phyloP scores from a whole-genome alignment of 2,329 filamentous ascomycete species.

The Trichoderma brevicompactum region DNA sequence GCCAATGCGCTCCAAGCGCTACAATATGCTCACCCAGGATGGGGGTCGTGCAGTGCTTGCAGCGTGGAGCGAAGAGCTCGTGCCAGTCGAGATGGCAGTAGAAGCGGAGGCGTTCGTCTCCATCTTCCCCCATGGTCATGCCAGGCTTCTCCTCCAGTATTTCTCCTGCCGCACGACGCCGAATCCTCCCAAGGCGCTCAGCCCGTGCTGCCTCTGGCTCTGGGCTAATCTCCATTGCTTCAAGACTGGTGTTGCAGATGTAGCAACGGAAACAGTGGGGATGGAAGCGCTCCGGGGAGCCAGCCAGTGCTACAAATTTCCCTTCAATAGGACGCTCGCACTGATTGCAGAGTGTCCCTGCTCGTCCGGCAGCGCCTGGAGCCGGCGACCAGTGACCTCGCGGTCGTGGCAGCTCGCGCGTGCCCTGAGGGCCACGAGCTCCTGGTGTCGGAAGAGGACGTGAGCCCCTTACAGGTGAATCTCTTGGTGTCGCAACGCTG shows the following conservation, averaged over 20 bases:
- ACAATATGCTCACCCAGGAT: slow-evolving; percentile 95
- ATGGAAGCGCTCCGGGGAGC: slow-evolving; percentile 77
- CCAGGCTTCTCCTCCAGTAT: slow-evolving; percentile 65
- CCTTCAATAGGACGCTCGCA: slow-evolving; percentile 86
- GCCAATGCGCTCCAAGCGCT: slow-evolving; percentile 93
- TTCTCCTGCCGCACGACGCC: slow-evolving; percentile 61
- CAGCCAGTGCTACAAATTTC: slow-evolving; percentile 82
- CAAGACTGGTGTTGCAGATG: slow-evolving; percentile 82
- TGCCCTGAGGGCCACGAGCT: slow-evolving; percentile 37
- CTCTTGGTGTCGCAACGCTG: slow-evolving; percentile 53
- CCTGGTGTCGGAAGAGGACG: slow-evolving; percentile 53
- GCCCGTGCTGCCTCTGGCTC: slow-evolving; percentile 76
- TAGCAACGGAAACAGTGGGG: slow-evolving; percentile 92
- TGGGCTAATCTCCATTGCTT: slow-evolving; percentile 94
- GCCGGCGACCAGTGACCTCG: slow-evolving; percentile 65
- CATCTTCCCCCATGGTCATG: slow-evolving; percentile 70
- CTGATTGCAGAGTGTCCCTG: slow-evolving; percentile 78
- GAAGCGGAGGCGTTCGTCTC: slow-evolving; percentile 77
- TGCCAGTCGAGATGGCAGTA: slow-evolving; percentile 99
- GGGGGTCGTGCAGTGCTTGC: slow-evolving; percentile 94
- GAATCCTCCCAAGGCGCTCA: slow-evolving; percentile 75
- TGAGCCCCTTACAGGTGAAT: slow-evolving; percentile 36
- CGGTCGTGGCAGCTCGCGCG: slow-evolving; percentile 47
- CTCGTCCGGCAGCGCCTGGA: slow-evolving; percentile 51
- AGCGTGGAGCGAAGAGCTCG: slow-evolving; percentile 87